These are phyloP conservation scores for Chaetothyriales sp. DNA, from an alignment of 2,329 filamentous ascomycete genomes.

Conservation along the genomic window DNA sequence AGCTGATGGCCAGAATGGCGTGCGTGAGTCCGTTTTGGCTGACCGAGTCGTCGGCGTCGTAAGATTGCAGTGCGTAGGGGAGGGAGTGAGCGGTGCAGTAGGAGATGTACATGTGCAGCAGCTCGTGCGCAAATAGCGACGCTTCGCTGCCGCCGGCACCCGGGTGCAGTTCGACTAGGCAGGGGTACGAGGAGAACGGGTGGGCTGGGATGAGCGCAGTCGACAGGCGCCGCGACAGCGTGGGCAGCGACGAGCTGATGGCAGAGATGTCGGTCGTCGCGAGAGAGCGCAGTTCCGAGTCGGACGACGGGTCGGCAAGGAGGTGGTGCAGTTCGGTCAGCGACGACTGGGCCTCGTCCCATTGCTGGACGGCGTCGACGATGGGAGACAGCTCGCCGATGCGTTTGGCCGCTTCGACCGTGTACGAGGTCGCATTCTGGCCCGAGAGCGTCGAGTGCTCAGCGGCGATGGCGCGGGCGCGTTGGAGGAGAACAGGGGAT, in stretches of 20 bases:
- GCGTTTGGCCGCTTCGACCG: slow-evolving; percentile 43
- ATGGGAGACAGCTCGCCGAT: slow-evolving; percentile 41
- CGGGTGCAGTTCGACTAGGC: slow-evolving; percentile 80
- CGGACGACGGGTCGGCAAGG: slow-evolving; percentile 52
- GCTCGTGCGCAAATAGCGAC: slow-evolving; percentile 71
- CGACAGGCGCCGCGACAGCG: slow-evolving; percentile 55
- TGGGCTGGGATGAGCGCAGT: slow-evolving; percentile 71
- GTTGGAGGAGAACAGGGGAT: slow-evolving; percentile 39
- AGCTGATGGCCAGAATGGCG: slow-evolving; percentile 71
- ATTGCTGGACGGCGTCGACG: slow-evolving; percentile 40
- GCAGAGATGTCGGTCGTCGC: slow-evolving; percentile 56
- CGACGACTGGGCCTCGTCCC: slow-evolving; percentile 44
- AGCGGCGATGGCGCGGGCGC: slow-evolving; percentile 41
- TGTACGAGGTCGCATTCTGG: slow-evolving; percentile 41
- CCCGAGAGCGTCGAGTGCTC: slow-evolving; percentile 43
- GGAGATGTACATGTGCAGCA: slow-evolving; percentile 78
- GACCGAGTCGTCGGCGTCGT: slow-evolving; percentile 54
- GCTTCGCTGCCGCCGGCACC: slow-evolving; percentile 88
- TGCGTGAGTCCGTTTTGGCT: slow-evolving; percentile 59
- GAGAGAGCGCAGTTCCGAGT: slow-evolving; percentile 45
- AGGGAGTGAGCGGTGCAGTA: slow-evolving; percentile 61
- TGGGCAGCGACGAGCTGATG: slow-evolving; percentile 47
- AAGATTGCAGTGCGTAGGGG: slow-evolving; percentile 58
- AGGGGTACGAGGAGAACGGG: slow-evolving; percentile 79
- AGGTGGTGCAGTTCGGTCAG: slow-evolving; percentile 60